phyloP scores from a whole-genome alignment of 2,329 filamentous ascomycete species.

The Botrytis fragariae region DNA sequence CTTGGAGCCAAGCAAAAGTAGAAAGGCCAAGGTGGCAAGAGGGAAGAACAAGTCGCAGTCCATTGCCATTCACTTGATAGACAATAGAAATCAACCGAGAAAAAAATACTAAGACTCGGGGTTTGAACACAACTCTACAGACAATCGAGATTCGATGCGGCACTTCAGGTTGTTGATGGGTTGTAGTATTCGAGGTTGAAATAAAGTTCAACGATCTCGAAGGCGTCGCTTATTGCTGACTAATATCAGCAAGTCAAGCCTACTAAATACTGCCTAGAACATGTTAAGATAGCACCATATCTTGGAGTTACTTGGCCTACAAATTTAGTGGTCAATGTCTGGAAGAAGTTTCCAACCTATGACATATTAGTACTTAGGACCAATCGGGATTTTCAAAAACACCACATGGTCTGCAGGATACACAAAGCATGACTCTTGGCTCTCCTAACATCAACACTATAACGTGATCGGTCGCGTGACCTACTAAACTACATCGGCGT shows the following conservation, averaged over 20 bases:
- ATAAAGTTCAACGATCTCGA: slow-evolving; percentile 4
- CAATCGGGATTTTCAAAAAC: not conserved
- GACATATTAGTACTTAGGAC: not conserved
- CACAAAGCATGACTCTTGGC: not conserved
- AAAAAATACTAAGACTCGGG: not conserved
- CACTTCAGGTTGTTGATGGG: not conserved
- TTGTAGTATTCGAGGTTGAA: not conserved
- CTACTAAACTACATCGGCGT: not conserved
- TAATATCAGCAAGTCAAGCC: not conserved
- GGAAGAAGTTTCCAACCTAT: not conserved
- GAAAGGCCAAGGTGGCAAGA: slow-evolving; percentile 3
- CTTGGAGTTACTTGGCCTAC: slow-evolving; percentile 7
- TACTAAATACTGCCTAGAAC: not conserved
- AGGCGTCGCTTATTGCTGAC: slow-evolving; percentile 7
- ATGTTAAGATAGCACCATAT: not conserved
- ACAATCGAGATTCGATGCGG: not conserved
- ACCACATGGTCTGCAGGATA: not conserved
- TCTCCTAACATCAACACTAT: not conserved
- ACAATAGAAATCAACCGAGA: not conserved
- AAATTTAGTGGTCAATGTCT: not conserved
- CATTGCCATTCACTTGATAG: slow-evolving; percentile 5
- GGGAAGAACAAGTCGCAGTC: not conserved
- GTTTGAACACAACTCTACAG: not conserved
- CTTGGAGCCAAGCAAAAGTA: slow-evolving; percentile 11
- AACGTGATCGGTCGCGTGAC: not conserved